Evolutionary conservation across 768 basidiomycete genomes (phyloP).

Genomic region (Atractiella rhizophila): DNA sequence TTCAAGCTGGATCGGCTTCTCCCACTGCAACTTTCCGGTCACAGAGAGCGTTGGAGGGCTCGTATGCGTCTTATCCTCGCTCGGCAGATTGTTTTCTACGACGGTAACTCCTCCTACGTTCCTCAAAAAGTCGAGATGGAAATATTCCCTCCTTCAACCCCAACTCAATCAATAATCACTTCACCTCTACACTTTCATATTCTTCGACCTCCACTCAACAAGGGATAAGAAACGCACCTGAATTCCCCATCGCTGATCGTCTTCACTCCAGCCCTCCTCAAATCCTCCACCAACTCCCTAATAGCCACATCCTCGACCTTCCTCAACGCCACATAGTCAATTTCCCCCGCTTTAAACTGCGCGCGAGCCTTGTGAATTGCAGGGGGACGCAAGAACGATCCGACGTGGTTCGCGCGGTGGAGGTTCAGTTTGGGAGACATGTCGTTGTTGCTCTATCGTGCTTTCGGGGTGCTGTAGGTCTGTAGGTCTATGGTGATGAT

Average conservation of each 20-base stretch:
- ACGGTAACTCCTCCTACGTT: conserved; percentile 11
- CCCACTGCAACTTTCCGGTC: conserved; percentile 11
- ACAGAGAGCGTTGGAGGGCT: conserved; percentile 11
- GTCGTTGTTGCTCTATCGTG: neutral
- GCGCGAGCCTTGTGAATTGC: conserved; percentile 12
- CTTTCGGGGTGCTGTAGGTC: neutral
- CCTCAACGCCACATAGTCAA: conserved; percentile 9
- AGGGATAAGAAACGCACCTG: neutral
- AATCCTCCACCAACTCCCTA: conserved; percentile 12
- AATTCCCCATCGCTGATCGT: conserved; percentile 16
- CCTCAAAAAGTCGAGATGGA: conserved; percentile 6
- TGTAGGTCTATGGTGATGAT: neutral
- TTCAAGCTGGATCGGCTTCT: conserved; percentile 15
- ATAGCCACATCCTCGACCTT: conserved; percentile 15
- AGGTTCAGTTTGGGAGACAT: neutral
- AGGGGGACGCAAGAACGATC: conserved; percentile 16
- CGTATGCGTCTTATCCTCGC: conserved; percentile 9
- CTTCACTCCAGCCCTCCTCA: conserved; percentile 10
- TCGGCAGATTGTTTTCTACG: conserved; percentile 15
- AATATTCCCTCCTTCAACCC: conserved; percentile 9
- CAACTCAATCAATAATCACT: neutral
- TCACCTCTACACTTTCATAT: neutral
- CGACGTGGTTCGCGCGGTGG: conserved; percentile 8
- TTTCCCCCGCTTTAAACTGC: conserved; percentile 6
- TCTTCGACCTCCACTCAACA: neutral